Percentiles rank a stretch among this genome's conserved stretches.
phyloP scores from a whole-genome alignment of 2,329 filamentous ascomycete species.

The Teratosphaeria destructans region DNA sequence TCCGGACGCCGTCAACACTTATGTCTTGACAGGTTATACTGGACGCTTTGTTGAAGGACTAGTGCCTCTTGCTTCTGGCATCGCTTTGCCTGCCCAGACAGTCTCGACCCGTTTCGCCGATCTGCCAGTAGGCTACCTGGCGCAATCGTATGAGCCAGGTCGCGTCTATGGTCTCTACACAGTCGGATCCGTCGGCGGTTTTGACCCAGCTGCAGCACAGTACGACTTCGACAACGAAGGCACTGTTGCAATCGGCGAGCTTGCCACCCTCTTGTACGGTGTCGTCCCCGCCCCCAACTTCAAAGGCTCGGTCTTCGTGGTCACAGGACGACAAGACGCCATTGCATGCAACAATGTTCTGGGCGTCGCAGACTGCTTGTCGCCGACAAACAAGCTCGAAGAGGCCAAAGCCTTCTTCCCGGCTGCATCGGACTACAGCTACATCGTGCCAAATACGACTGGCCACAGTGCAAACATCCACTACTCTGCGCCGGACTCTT shows the following conservation, averaged over 20 bases:
- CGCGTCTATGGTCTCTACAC: not conserved
- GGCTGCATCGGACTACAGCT: not conserved
- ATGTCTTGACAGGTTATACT: not conserved
- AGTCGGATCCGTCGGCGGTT: not conserved
- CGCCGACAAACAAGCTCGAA: not conserved
- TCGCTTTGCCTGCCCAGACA: not conserved
- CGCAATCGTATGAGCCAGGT: not conserved
- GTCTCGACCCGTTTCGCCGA: not conserved
- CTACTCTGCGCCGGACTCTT: not conserved
- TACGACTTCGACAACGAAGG: constrained; percentile 1
- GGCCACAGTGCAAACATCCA: not conserved
- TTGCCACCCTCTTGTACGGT: not conserved
- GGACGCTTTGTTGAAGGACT: not conserved
- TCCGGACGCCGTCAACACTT: not conserved
- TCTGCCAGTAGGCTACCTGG: not conserved
- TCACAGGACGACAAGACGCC: not conserved
- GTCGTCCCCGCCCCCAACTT: not conserved
- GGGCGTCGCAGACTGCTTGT: not conserved
- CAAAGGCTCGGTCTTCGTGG: not conserved
- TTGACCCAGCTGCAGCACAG: not conserved
- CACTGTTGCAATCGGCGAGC: not conserved
- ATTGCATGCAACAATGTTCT: not conserved
- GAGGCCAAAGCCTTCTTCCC: not conserved
- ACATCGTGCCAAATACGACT: not conserved
- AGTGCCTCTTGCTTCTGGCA: not conserved